phyloP scores from a whole-genome alignment of 73 alveolate species.

The Symbiodinium pilosum region DNA sequence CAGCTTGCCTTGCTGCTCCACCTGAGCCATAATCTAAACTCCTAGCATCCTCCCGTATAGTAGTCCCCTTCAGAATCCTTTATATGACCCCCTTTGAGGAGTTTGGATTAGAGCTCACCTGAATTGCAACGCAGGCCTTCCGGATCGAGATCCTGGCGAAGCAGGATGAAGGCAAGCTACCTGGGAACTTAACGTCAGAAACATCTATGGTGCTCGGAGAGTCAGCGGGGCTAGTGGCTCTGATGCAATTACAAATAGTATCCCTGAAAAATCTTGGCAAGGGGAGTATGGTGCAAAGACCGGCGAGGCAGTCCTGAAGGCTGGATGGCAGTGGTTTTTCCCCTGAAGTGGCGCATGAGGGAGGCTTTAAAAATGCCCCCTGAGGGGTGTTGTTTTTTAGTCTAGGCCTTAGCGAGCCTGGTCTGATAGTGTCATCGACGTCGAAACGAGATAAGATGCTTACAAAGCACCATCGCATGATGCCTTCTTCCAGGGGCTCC shows the following conservation, averaged over 20 bases:
- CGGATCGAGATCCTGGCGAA: conserved; percentile 81
- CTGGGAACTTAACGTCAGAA: neutral
- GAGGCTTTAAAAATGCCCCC: neutral
- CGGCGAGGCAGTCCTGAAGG: conserved; percentile 42
- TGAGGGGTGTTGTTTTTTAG: neutral
- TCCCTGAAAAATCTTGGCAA: neutral
- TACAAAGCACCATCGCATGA: neutral
- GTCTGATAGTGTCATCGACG: neutral
- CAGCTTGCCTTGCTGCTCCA: neutral
- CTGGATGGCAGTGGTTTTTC: neutral
- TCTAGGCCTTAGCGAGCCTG: neutral
- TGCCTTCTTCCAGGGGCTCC: neutral
- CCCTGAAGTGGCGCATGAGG: neutral
- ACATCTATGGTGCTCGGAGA: no score
- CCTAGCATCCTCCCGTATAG: no score
- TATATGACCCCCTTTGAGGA: no score
- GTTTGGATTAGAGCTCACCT: no score
- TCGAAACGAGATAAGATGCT: neutral
- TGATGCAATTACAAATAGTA: neutral
- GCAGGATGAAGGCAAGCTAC: conserved; percentile 36
- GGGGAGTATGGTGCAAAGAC: conserved; percentile 70
- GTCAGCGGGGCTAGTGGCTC: neutral
- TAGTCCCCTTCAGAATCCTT: no score
- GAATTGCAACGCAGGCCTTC: conserved; percentile 28
- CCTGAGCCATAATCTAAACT: no score